Base-by-base conservation (phyloP, 169 alveolate species). In the Eimeria praecox region DNA sequence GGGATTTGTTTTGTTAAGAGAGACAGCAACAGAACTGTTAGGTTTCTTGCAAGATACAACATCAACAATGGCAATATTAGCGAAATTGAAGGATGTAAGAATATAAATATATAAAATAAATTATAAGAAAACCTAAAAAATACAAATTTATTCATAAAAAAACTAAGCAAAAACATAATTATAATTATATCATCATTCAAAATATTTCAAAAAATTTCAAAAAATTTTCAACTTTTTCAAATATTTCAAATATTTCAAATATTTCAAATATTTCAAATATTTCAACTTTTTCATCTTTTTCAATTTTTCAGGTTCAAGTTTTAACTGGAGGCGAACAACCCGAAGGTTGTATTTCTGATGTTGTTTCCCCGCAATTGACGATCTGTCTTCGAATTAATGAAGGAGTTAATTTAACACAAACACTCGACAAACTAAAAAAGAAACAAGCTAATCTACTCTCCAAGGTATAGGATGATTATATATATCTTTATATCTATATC, bases 371-470 rank as follows among this genome's bases (percentile, higher is more conserved):
- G 59, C 49, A 62, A 18, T 22, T 77, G 14, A 49, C 91, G 27
- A 91, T 91, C 27, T 91, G 49, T 78, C 69, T 91, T 27, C 40
- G 46, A 42, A 73, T 91, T 27, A 66, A 44, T 35, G 95, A 91
- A n/a, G 95, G 90, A 8, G 95, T 91, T 24, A 91, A 91, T 40
- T 71, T 91, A 40, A 64, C 80, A 89, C 95, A 91, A 87, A 91
- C 95, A 0, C 90, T 73, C 56, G 91, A 91, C 71, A 91, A 91
- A 78, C 59, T 91, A 54, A 35, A 56, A 46, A 91, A 91, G 90
- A 91, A 91, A 85, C 33, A 56, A 38, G 69, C 83, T 3, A 91
- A 91, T n/a, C 90, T 91, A 12, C 64, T 49, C n/a, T 44, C 69
- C 9, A 80, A 80, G 90, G 90, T 80, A 33, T 20, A 56, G 5